These are phyloP conservation scores for Backusella circina DNA, from an alignment of 192 early-diverging fungal species.

Conservation along the genomic window DNA sequence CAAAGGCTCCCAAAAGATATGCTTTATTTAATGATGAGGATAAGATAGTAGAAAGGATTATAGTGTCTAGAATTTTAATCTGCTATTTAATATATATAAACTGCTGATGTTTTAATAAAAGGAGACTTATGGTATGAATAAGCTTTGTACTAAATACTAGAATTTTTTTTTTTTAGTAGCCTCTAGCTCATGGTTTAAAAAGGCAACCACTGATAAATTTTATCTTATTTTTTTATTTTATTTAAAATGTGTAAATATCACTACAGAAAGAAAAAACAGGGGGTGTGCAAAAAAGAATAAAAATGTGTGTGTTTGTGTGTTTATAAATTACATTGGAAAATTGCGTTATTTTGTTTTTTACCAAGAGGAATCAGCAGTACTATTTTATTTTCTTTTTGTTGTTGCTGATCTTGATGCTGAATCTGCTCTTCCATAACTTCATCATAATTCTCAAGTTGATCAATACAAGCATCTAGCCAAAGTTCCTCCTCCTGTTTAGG, in stretches of 20 bases:
- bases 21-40: too few relatives aligned
- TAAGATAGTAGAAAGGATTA: too few relatives aligned
- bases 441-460: conserved; percentile 18
- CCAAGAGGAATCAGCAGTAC: neutral
- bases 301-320: neutral
- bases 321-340: neutral
- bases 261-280: neutral
- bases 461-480: conserved; percentile 31
- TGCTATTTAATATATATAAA: too few relatives aligned
- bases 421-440: conserved; percentile 11
- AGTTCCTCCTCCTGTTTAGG: conserved; percentile 11
- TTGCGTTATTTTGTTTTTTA: neutral
- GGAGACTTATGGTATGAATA: too few relatives aligned
- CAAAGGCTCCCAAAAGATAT: too few relatives aligned
- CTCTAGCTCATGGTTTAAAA: too few relatives aligned
- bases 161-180: too few relatives aligned
- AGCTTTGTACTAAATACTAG: too few relatives aligned
- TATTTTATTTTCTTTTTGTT: neutral
- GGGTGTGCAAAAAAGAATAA: neutral
- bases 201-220: too few relatives aligned
- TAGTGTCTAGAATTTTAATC: too few relatives aligned
- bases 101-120: neutral
- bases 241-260: neutral
- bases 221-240: neutral
- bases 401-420: neutral